These are phyloP conservation scores for Aphanomyces invadans DNA, from an alignment of 352 stramenopile species.

Conservation along the genomic window DNA sequence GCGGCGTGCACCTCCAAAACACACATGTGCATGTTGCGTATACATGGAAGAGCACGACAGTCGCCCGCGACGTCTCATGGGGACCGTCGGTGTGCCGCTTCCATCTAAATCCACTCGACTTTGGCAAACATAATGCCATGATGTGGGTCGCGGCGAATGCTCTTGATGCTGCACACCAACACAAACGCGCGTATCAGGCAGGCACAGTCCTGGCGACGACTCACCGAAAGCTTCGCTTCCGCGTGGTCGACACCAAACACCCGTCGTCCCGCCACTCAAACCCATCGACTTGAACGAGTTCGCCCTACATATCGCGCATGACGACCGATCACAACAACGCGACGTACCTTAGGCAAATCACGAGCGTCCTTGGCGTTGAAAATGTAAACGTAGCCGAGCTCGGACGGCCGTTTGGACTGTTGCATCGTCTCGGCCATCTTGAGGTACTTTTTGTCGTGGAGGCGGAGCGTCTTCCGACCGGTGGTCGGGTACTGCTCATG, in stretches of 20 bases:
- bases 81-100: no score
- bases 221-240: constrained; percentile 21
- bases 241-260: constrained; percentile 13
- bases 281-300: constrained; percentile 20
- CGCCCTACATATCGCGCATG: no score
- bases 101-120: constrained; percentile 22
- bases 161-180: constrained; percentile 21
- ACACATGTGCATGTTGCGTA: no score
- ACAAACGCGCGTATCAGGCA: no score
- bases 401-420: constrained; percentile 6
- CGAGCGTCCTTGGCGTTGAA: constrained; percentile 20
- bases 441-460: constrained; percentile 23
- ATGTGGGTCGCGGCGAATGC: constrained; percentile 13
- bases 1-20: no score
- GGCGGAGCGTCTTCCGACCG: constrained; percentile 17
- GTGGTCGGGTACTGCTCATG: constrained; percentile 20
- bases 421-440: constrained; percentile 21
- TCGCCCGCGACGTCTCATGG: no score
- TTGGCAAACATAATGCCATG: constrained; percentile 25
- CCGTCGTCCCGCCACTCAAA: constrained; percentile 20
- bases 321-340: no score
- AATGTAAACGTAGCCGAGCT: constrained; percentile 24
- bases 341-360: constrained; percentile 18
- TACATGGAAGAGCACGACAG: no score
- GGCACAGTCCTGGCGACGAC: no score